These are phyloP conservation scores for Astragalus membranaceus DNA, from an alignment of 306 rosid genomes.

Conservation along the genomic window DNA sequence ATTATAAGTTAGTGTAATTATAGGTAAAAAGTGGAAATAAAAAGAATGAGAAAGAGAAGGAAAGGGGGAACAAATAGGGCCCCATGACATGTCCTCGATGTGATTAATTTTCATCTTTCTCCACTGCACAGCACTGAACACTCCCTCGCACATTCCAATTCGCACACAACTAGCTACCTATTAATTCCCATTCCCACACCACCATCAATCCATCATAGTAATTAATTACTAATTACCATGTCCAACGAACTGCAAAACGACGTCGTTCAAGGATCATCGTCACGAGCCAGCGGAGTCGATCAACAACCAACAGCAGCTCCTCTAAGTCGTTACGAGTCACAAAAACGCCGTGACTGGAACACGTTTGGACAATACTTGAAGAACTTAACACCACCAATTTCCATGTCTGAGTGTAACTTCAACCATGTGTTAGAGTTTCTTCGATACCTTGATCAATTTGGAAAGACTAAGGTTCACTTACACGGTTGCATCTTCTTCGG, in stretches of 20 bases:
- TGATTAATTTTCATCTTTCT: constrained; percentile 61
- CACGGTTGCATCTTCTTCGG: constrained; percentile 81
- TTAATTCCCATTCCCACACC: neutral
- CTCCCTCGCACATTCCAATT: too few species aligned
- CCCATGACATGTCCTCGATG: constrained; percentile 83
- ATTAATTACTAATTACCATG: constrained; percentile 22
- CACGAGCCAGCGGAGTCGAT: neutral
- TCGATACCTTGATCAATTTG: constrained; percentile 82
- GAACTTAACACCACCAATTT: constrained; percentile 63
- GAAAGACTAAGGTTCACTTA: constrained; percentile 85
- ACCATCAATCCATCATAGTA: neutral
- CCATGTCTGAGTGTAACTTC: constrained; percentile 64
- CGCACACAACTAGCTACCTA: neutral
- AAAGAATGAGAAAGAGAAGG: neutral
- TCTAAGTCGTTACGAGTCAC: constrained; percentile 78
- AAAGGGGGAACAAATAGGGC: constrained; percentile 51
- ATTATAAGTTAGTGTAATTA: constrained; percentile 20
- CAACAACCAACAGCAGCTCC: constrained; percentile 31
- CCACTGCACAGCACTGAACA: constrained; percentile 44
- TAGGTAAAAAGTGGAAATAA: constrained; percentile 16
- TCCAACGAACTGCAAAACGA: constrained; percentile 37
- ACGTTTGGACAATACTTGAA: constrained; percentile 75
- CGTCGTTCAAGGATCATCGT: constrained; percentile 36
- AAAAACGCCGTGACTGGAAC: constrained; percentile 88
- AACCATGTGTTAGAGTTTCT: constrained; percentile 85